Evolutionary conservation across 345 rosid genomes (phyloP).

Genomic region (Iberis pinnata): DNA sequence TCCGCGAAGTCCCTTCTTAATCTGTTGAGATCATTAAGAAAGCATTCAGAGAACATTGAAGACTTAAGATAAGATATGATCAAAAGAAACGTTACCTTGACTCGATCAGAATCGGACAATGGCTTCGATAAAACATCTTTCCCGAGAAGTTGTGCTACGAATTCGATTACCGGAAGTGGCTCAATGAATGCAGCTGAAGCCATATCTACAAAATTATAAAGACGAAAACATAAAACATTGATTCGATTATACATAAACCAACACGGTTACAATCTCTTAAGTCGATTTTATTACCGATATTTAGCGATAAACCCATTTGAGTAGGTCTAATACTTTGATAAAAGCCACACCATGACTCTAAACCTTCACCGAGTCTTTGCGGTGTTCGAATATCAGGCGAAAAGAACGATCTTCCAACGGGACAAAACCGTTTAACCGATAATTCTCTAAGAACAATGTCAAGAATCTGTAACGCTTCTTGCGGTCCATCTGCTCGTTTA

Average conservation of each 20-base stretch:
- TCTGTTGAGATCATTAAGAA: slow-evolving; percentile 33
- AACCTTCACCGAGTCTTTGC: slow-evolving; percentile 84
- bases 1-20: slow-evolving; percentile 87
- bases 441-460: slow-evolving; percentile 89
- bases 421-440: slow-evolving; percentile 71
- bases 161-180: slow-evolving; percentile 95
- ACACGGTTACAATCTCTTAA: background rate
- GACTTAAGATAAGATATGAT: background rate
- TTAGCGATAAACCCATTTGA: slow-evolving; percentile 92
- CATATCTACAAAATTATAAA: slow-evolving; percentile 52
- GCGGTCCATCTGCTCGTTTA: slow-evolving; percentile 85
- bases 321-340: slow-evolving; percentile 97
- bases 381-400: slow-evolving; percentile 78
- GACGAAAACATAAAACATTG: slow-evolving; percentile 3
- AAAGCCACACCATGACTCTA: slow-evolving; percentile 98
- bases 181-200: slow-evolving; percentile 97
- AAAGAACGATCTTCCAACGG: slow-evolving; percentile 86
- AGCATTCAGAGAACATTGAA: background rate
- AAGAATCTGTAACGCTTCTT: slow-evolving; percentile 81
- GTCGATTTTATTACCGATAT: slow-evolving; percentile 51
- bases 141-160: slow-evolving; percentile 84
- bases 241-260: background rate
- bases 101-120: slow-evolving; percentile 84
- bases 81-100: slow-evolving; percentile 53
- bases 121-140: slow-evolving; percentile 71